Base-by-base conservation (phyloP, 495 filamentous ascomycete species). In the Letharia columbiana region DNA sequence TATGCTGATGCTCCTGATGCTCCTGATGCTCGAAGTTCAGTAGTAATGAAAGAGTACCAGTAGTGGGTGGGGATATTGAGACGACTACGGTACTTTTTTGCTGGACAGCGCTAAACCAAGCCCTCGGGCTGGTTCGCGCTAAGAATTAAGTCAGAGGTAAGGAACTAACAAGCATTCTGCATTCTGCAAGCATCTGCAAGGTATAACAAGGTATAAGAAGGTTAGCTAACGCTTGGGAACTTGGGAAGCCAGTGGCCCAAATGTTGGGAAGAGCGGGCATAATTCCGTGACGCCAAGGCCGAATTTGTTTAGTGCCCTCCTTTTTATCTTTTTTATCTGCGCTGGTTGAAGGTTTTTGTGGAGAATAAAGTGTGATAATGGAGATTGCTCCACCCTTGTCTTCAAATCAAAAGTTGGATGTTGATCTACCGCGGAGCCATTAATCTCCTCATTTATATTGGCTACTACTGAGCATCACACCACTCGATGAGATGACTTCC, bases 111-210 rank as follows among this genome's bases (percentile, higher is more conserved):
- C 54, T 37, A 37, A 57, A 4, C 54, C 54, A 57, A 57, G 33
- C 54, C 54, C 54, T 37, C 33, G 54, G 54, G 54, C 54, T 18
- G 54, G 33, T 57, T 20, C 54, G n/a, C 54, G 54, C 54, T 57
- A 57, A 35, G 23, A 28, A 28, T 28, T 28, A 28, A 28, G 23
- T 28, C 23, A 28, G 23, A 28, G 23, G 23, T 28, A 28, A 1
- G 23, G 23, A 28, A 28, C 23, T 28, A 28, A 28, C 9, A 49
- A 49, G 49, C 10, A 52, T 49, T 23, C 23, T 47, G 45, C 45
- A 47, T 47, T n/a, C 45, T 47, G 45, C 45, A n/a, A 9, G 45
- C 20, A n/a, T 18, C 50, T 54, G 50, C 50, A 33, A 8, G 37
- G 37, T 39, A 39, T 28, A 0, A 28, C 23, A 28, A 28, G 23